Percentiles rank a stretch among this genome's conserved stretches.
These are phyloP conservation scores for Arthrobotrys sinensis DNA, from an alignment of 2,329 filamentous ascomycete genomes.

Conservation along the genomic window DNA sequence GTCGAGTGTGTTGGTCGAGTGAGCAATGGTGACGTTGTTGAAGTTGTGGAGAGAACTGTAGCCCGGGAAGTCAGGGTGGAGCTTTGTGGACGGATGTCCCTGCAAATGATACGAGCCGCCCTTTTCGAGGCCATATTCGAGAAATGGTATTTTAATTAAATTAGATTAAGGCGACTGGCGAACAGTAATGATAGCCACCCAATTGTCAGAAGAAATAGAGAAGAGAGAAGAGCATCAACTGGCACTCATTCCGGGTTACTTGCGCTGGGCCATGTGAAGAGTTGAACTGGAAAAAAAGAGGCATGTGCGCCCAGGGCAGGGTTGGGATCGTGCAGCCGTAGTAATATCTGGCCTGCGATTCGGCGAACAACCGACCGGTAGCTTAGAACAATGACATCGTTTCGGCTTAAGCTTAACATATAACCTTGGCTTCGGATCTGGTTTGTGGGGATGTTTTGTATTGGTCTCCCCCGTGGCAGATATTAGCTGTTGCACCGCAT, in stretches of 20 bases:
- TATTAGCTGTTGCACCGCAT: conserved; percentile 5
- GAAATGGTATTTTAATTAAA: neutral
- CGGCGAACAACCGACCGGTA: conserved; percentile 53
- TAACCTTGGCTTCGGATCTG: conserved; percentile 44
- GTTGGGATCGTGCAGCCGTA: conserved; percentile 35
- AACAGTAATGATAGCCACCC: neutral
- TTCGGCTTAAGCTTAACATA: conserved; percentile 31
- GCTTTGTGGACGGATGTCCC: conserved; percentile 46
- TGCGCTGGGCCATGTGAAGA: conserved; percentile 52
- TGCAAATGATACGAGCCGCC: conserved; percentile 51
- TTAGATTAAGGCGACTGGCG: conserved; percentile 2
- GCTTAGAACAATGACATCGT: conserved; percentile 30
- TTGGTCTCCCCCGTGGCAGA: neutral
- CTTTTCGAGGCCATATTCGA: conserved; percentile 51
- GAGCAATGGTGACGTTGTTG: conserved; percentile 41
- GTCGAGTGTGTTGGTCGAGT: conserved; percentile 26
- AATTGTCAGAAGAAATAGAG: neutral
- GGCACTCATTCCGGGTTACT: neutral
- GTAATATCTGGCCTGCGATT: conserved; percentile 51
- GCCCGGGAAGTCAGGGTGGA: conserved; percentile 32
- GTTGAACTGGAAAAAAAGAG: conserved; percentile 35
- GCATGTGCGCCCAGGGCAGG: conserved; percentile 45
- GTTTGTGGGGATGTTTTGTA: conserved; percentile 21
- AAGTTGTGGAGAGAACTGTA: conserved; percentile 37
- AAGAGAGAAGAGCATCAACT: conserved; percentile 2